Conservation (phyloP, 768 basidiomycete genomes). For the Phaffia australis region DNA sequence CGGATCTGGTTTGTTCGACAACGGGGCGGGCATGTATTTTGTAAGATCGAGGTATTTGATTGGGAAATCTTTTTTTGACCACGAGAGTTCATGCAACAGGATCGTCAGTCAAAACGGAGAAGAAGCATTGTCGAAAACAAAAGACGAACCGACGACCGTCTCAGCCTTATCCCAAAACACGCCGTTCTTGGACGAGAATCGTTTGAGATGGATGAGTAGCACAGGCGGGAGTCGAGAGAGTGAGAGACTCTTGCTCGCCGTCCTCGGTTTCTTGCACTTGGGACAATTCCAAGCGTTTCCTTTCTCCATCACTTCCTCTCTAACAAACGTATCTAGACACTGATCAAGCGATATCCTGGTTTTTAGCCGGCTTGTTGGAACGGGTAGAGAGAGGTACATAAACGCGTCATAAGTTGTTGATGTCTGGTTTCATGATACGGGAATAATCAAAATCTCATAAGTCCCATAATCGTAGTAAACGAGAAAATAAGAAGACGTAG, state of each 20-base stretch:
- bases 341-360: conserved; percentile 55
- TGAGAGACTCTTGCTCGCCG: conserved; percentile 74
- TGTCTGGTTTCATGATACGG: conserved; percentile 50
- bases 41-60: conserved; percentile 52
- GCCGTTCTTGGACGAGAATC: conserved; percentile 68
- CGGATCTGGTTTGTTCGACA: conserved; percentile 45
- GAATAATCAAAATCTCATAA: conserved; percentile 9
- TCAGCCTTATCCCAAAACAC: conserved; percentile 94
- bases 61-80: conserved; percentile 51
- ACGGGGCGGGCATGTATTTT: conserved; percentile 72
- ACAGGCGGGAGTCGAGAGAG: conserved; percentile 88
- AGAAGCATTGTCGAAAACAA: not conserved
- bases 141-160: conserved; percentile 54
- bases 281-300: conserved; percentile 97
- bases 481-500: conserved; percentile 25
- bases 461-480: conserved; percentile 10
- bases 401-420: conserved; percentile 96
- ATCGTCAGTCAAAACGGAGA: not conserved
- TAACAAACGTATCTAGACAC: conserved; percentile 83
- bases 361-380: conserved; percentile 55
- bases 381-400: conserved; percentile 84
- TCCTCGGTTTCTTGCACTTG: conserved; percentile 75
- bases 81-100: not conserved
- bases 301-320: conserved; percentile 78
- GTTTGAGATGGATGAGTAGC: conserved; percentile 80